Conservation (phyloP, 768 basidiomycete species). For the Rossbeevera mucosa region DNA sequence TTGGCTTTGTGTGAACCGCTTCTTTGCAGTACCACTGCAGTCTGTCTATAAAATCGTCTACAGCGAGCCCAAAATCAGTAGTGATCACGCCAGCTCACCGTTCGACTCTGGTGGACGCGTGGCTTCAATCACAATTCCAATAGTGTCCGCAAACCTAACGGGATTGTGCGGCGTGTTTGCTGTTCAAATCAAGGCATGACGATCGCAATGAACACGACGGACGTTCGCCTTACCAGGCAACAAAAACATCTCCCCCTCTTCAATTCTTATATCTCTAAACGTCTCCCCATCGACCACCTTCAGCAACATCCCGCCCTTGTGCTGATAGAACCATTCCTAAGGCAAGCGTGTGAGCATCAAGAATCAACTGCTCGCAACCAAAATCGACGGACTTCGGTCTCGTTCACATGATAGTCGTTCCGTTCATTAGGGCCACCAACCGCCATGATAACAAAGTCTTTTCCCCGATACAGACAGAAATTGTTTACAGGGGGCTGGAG, state of each 20-base stretch:
- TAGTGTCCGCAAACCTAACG: slow-evolving; percentile 82
- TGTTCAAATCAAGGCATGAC: slow-evolving; percentile 27
- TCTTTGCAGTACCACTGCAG: slow-evolving; percentile 90
- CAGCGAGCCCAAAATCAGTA: background rate
- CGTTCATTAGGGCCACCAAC: slow-evolving; percentile 94
- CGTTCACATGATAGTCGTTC: slow-evolving; percentile 92
- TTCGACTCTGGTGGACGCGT: slow-evolving; percentile 68
- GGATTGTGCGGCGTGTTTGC: slow-evolving; percentile 97
- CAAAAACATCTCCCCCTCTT: slow-evolving; percentile 96
- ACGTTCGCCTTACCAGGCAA: slow-evolving; percentile 63
- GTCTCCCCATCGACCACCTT: slow-evolving; percentile 75
- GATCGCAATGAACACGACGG: background rate
- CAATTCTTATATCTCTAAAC: slow-evolving; percentile 84
- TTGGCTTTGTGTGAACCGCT: slow-evolving; percentile 53
- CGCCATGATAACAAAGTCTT: slow-evolving; percentile 92
- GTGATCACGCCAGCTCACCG: slow-evolving; percentile 44
- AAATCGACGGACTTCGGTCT: slow-evolving; percentile 67
- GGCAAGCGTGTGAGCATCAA: background rate
- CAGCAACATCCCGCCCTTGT: slow-evolving; percentile 90
- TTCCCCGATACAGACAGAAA: slow-evolving; percentile 75
- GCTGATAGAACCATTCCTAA: slow-evolving; percentile 97
- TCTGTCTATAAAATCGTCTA: slow-evolving; percentile 52
- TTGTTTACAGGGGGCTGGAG: slow-evolving; percentile 93
- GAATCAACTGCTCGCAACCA: background rate
- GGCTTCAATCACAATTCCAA: slow-evolving; percentile 89